Evolutionary conservation across 1,284 basidiomycete genomes (phyloP).

Genomic region (Cryptococcus wingfieldii): DNA sequence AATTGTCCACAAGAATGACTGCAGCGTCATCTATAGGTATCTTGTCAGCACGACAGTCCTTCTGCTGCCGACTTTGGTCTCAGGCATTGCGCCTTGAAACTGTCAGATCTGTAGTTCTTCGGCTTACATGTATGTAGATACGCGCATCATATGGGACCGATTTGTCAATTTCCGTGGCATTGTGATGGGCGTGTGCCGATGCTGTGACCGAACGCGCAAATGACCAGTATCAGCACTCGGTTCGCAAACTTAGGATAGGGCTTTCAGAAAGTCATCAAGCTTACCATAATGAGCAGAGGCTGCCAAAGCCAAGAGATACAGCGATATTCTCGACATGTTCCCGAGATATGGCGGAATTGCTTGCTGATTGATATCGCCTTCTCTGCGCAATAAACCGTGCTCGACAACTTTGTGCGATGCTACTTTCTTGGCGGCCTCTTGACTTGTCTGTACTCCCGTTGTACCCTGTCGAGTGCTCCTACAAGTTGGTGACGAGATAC

Average conservation of each 20-base stretch:
- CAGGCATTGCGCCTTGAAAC: not conserved
- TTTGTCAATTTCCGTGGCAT: slow-evolving; percentile 62
- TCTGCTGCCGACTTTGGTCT: not conserved
- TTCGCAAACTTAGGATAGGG: not conserved
- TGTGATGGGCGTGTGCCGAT: slow-evolving; percentile 53
- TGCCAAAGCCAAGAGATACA: not conserved
- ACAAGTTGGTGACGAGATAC: too few species aligned
- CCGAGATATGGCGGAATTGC: not conserved
- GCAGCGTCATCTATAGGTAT: slow-evolving; percentile 57
- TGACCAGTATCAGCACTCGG: too few species aligned
- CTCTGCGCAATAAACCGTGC: too few species aligned
- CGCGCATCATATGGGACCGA: slow-evolving; percentile 69
- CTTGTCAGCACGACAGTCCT: not conserved
- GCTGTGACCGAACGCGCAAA: slow-evolving; percentile 6
- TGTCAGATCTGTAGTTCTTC: not conserved
- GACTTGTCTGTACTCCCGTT: too few species aligned
- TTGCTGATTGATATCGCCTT: too few species aligned
- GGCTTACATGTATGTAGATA: slow-evolving; percentile 64
- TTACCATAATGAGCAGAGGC: not conserved
- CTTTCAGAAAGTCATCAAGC: not conserved
- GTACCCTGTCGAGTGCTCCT: too few species aligned
- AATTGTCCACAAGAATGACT: slow-evolving; percentile 72
- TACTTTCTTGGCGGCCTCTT: too few species aligned
- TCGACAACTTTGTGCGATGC: too few species aligned
- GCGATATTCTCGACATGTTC: not conserved